Evolutionary conservation across 352 stramenopile genomes (phyloP).

Genomic region (Phytophthora pistaciae): DNA sequence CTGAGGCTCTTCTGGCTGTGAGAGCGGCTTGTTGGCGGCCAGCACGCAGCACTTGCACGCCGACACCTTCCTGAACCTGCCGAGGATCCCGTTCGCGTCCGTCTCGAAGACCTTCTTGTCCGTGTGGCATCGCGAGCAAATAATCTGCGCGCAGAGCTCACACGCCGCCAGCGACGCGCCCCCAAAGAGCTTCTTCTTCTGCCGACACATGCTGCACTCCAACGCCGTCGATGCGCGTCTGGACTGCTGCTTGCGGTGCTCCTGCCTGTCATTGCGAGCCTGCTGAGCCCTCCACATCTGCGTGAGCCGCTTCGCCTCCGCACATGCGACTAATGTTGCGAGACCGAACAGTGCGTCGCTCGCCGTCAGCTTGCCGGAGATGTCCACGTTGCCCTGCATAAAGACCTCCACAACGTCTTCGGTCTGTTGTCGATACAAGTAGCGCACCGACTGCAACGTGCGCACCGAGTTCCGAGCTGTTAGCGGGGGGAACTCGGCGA

Average conservation of each 20-base stretch:
- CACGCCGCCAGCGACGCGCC: slow-evolving; percentile 36
- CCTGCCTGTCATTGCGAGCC: slow-evolving; percentile 16
- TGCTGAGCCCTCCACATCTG: slow-evolving; percentile 40
- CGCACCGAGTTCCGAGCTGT: slow-evolving; percentile 23
- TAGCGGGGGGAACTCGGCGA: slow-evolving; percentile 43
- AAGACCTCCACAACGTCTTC: slow-evolving; percentile 61
- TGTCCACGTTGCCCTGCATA: slow-evolving; percentile 46
- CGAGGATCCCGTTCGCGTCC: slow-evolving; percentile 28
- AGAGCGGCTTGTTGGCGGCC: slow-evolving; percentile 24
- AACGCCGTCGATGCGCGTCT: slow-evolving; percentile 18
- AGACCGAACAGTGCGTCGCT: slow-evolving; percentile 47
- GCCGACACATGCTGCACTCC: slow-evolving; percentile 48
- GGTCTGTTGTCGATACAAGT: slow-evolving; percentile 58
- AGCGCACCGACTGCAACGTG: slow-evolving; percentile 28
- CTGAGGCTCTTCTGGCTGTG: slow-evolving; percentile 20
- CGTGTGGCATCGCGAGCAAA: slow-evolving; percentile 44
- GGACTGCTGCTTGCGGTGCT: slow-evolving; percentile 24
- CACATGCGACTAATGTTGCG: slow-evolving; percentile 46
- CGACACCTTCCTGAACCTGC: slow-evolving; percentile 23
- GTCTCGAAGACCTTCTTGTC: slow-evolving; percentile 44
- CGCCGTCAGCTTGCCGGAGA: slow-evolving; percentile 23
- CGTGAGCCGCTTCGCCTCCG: slow-evolving; percentile 58
- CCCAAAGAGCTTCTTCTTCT: slow-evolving; percentile 45
- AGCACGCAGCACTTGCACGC: slow-evolving; percentile 38
- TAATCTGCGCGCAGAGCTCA: slow-evolving; percentile 35